These are phyloP conservation scores for Rhodotorula sp. DNA, from an alignment of 1,284 basidiomycete species.

Conservation along the genomic window DNA sequence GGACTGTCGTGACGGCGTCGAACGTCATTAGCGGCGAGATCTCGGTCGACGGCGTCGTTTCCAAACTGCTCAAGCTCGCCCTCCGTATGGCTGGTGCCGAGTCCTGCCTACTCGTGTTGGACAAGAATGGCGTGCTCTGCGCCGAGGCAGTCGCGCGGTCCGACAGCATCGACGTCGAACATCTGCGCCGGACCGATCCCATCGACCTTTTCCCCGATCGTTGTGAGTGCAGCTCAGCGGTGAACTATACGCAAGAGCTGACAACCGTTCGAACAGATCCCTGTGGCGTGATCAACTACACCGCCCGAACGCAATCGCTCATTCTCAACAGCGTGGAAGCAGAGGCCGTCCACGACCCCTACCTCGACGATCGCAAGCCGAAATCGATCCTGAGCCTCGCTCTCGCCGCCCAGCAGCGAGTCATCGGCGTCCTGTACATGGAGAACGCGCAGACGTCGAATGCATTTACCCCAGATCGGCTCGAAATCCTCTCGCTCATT, in stretches of 20 bases:
- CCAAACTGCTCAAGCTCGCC: constrained; percentile 36
- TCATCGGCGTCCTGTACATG: constrained; percentile 37
- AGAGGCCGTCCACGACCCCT: constrained; percentile 23
- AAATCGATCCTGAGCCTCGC: constrained; percentile 37
- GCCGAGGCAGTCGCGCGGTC: constrained; percentile 35
- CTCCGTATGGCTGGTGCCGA: constrained; percentile 38
- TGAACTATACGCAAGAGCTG: too few relatives aligned
- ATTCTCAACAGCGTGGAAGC: constrained; percentile 34
- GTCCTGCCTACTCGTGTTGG: constrained; percentile 34
- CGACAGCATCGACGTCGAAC: constrained; percentile 25
- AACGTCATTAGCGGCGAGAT: constrained; percentile 28
- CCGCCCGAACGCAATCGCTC: constrained; percentile 29
- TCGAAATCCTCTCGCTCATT: constrained; percentile 40
- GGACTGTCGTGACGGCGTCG: constrained; percentile 34
- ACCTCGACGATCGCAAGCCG: constrained; percentile 20
- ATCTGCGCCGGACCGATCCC: constrained; percentile 30
- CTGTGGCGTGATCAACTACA: constrained; percentile 36
- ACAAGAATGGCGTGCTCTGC: constrained; percentile 33
- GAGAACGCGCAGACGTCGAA: constrained; percentile 35
- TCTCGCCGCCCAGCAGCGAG: constrained; percentile 28
- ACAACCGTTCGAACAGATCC: constrained; percentile 4
- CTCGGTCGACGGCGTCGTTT: constrained; percentile 37
- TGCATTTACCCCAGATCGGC: constrained; percentile 37
- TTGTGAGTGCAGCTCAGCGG: neutral
- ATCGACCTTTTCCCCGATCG: constrained; percentile 30